These are phyloP conservation scores for Potentilla sterilis DNA, from an alignment of 306 rosid species.

Conservation along the genomic window DNA sequence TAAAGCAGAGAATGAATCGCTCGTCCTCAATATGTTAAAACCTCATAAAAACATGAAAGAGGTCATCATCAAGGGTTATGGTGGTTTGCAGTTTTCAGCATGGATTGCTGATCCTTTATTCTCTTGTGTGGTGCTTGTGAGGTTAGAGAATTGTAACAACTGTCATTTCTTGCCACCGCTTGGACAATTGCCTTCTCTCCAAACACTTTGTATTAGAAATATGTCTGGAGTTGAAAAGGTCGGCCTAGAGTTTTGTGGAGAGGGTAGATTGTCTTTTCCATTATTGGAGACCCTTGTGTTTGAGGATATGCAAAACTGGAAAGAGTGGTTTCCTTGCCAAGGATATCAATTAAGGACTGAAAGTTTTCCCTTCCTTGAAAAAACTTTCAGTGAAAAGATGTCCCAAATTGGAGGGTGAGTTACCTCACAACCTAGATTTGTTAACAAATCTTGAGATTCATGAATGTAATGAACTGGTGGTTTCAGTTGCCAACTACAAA, in stretches of 20 bases:
- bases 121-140: not conserved
- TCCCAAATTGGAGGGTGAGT: not conserved
- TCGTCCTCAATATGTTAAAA: not conserved
- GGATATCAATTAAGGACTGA: not conserved
- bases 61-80: not conserved
- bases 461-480: not conserved
- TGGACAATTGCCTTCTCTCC: conserved; percentile 20
- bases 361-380: not conserved
- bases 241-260: conserved; percentile 10
- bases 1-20: no score
- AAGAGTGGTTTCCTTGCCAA: conserved; percentile 3
- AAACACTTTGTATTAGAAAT: not conserved
- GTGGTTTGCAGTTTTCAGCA: conserved; percentile 10
- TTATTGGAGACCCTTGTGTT: conserved; percentile 8
- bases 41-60: conserved; percentile 20
- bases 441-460: not conserved
- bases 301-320: conserved; percentile 3
- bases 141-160: not conserved
- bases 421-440: conserved; percentile 7
- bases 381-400: conserved; percentile 4
- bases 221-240: not conserved
- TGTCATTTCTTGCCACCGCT: conserved; percentile 1
- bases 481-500: not conserved
- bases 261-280: not conserved
- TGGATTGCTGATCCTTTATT: conserved; percentile 21